A percentile compares a stretch with the other conserved stretches of the same genome.
These are phyloP conservation scores for Dryas integrifolia DNA, from an alignment of 331 rosid species.

Conservation along the genomic window DNA sequence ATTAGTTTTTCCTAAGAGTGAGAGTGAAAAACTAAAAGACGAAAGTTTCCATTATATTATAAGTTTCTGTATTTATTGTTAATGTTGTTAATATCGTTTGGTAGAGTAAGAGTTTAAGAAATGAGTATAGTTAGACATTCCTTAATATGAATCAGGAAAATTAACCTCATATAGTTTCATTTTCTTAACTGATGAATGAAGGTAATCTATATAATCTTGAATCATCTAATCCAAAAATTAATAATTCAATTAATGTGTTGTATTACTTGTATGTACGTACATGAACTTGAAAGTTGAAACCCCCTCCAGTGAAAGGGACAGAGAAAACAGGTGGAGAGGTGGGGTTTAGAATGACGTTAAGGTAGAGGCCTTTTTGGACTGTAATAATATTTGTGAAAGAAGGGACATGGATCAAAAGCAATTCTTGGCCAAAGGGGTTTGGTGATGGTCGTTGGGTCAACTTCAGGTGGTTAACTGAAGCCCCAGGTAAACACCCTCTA, in stretches of 20 bases:
- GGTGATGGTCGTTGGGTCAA: slow-evolving; percentile 43
- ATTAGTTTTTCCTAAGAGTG: slow-evolving; percentile 38
- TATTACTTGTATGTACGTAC: background rate
- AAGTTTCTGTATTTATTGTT: background rate
- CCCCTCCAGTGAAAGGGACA: background rate
- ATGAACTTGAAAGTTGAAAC: background rate
- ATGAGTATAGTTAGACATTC: background rate
- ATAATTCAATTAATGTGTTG: too few relatives aligned
- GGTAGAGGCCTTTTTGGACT: slow-evolving; percentile 7
- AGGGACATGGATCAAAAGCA: slow-evolving; percentile 8
- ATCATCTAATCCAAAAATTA: too few relatives aligned
- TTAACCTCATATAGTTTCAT: too few relatives aligned
- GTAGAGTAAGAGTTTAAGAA: background rate
- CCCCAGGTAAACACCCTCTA: slow-evolving; percentile 31
- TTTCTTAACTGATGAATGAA: too few relatives aligned
- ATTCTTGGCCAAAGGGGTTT: slow-evolving; percentile 24
- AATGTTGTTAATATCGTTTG: background rate
- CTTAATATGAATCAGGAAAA: too few relatives aligned
- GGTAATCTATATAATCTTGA: too few relatives aligned
- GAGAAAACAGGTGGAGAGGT: background rate
- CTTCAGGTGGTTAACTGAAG: slow-evolving; percentile 54
- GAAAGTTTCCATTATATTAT: background rate
- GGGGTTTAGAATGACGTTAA: background rate
- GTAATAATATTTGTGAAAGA: slow-evolving; percentile 35
- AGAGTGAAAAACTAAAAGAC: slow-evolving; percentile 17